Evolutionary conservation across 2,329 filamentous ascomycete genomes (phyloP).

Genomic region (Colletotrichum eremochloae): DNA sequence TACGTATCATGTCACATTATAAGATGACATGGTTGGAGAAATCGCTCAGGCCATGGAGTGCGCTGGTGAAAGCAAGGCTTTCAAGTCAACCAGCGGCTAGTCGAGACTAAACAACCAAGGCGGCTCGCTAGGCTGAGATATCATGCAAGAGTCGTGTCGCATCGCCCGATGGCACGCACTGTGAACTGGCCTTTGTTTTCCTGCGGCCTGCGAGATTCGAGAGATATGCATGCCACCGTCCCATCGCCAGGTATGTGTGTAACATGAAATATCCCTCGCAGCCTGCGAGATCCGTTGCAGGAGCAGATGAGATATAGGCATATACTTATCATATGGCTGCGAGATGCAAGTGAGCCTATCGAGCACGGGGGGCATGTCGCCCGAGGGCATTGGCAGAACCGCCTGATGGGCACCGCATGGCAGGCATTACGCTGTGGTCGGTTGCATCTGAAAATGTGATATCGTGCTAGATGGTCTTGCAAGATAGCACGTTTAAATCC

Average conservation of each 20-base stretch:
- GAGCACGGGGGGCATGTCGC: background rate
- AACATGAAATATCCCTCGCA: background rate
- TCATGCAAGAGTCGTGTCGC: background rate
- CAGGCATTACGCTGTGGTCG: background rate
- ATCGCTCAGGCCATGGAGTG: background rate
- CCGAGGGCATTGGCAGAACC: background rate
- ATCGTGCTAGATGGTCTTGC: background rate
- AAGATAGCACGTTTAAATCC: no score
- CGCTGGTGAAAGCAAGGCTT: background rate
- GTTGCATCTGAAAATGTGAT: no score
- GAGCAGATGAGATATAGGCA: background rate
- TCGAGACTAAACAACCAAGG: background rate
- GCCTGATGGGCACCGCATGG: background rate
- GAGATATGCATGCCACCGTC: background rate
- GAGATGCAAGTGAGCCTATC: background rate
- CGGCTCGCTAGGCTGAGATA: background rate
- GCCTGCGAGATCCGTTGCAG: background rate
- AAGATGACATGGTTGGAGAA: background rate
- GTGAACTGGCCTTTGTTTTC: background rate
- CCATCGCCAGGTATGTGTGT: background rate
- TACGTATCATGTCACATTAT: background rate
- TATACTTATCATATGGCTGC: background rate
- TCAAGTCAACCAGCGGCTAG: background rate
- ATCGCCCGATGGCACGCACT: background rate
- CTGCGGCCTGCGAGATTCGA: background rate